These are phyloP conservation scores for Euphrasia confusa DNA, from an alignment of 257 asterid species.

Conservation along the genomic window DNA sequence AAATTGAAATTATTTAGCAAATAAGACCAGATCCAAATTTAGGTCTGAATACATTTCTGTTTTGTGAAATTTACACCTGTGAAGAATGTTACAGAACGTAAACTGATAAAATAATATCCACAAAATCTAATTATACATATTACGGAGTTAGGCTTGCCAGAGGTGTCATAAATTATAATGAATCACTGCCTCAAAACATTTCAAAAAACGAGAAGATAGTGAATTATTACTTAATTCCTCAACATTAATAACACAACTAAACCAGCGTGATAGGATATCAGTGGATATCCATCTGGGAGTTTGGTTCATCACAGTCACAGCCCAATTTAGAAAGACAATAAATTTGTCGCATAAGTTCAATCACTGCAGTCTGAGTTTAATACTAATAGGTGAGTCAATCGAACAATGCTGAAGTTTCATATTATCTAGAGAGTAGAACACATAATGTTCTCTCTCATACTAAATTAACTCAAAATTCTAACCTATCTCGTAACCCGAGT, in stretches of 20 bases:
- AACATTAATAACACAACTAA: neutral
- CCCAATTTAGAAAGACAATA: neutral
- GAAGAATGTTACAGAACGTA: neutral
- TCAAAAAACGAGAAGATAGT: neutral
- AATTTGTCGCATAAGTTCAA: neutral
- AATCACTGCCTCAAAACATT: neutral
- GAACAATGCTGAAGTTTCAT: neutral
- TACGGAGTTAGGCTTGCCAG: neutral
- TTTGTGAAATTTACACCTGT: neutral
- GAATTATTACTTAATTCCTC: neutral
- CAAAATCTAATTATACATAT: neutral
- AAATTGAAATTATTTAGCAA: neutral
- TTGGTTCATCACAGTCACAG: conserved; percentile 4
- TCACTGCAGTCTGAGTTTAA: neutral
- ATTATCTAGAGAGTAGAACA: neutral
- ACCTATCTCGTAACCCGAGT: neutral
- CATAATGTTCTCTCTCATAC: neutral
- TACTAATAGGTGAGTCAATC: neutral
- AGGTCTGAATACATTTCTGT: neutral
- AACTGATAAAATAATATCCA: neutral
- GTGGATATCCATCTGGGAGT: neutral
- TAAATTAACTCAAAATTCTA: neutral
- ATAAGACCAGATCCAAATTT: neutral
- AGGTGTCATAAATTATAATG: neutral
- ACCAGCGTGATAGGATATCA: neutral